Evolutionary conservation across 2,329 filamentous ascomycete genomes (phyloP), one percentile per base, ranked within the genome.

Genomic region (Aphanocladium album): DNA sequence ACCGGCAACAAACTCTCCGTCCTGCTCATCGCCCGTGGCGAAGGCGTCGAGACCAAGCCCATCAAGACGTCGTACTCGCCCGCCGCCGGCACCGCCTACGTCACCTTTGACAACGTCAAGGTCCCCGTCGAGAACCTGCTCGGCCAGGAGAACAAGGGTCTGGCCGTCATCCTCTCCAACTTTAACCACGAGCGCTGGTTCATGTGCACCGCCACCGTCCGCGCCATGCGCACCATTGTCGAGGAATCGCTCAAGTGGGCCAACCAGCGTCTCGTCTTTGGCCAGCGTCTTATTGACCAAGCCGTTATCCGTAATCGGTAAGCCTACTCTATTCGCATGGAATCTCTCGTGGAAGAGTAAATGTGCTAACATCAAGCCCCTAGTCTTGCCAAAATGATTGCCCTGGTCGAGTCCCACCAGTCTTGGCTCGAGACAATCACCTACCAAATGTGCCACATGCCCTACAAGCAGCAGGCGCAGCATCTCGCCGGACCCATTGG

Each of bases 161-260:
- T 96, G 70, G 83, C 88, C 63, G 89, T 95, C 33, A 91, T 96
- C 70, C 78, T 95, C 70, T 86, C 83, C 76, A 96, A 96, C 77
- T 96, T 96, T 78, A 95, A 95, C 80, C 90, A 95, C 76, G 90
- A 92, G 77, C 83, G 89, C 35, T 91, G 89, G 82, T 88, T 83
- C 75, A 91, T 93, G 88, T 79, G 80, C 60, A 87, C 84, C 66
- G 85, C 77, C 55, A 84, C 87, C 3, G 80, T 88, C 62, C 86
- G 89, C 55, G 80, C 83, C 74, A 85, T 81, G 58, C 83, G 90
- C 64, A 82, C 82, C 1, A 83, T 93, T 16, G 86, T 91, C 14
- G 90, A 96, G 73, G 91, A 96, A 71, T 93, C 87, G 68, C 77
- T 96, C 64, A 95, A 95, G 73, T 96, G 92, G 91, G 82, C 87